Conservation (phyloP, 306 rosid species). For the Elaeagnus macrophylla region DNA sequence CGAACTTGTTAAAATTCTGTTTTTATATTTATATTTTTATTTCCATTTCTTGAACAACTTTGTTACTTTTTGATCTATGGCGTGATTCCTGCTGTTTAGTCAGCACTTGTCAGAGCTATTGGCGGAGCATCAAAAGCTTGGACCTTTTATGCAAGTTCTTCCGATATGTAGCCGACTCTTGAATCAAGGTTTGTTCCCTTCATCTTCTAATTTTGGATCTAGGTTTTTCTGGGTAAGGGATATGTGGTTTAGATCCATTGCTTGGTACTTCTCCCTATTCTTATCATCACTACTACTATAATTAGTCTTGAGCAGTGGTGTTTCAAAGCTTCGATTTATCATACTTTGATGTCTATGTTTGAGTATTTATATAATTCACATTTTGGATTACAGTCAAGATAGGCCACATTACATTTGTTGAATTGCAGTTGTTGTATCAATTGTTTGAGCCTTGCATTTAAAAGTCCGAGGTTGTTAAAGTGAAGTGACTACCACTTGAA, state of each 20-base stretch:
- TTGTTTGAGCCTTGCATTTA: too few species aligned
- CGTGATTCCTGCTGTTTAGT: slow-evolving; percentile 29
- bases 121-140: slow-evolving; percentile 90
- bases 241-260: background rate
- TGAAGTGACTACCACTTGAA: too few species aligned
- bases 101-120: slow-evolving; percentile 86
- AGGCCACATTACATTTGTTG: too few species aligned
- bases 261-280: background rate
- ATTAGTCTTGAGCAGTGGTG: too few species aligned
- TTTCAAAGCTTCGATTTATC: too few species aligned
- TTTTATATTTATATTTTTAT: background rate
- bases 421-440: too few species aligned
- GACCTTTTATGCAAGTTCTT: slow-evolving; percentile 81
- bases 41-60: too few species aligned
- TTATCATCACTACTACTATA: background rate
- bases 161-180: slow-evolving; percentile 84
- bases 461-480: too few species aligned
- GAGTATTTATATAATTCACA: too few species aligned
- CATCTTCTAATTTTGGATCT: slow-evolving; percentile 32
- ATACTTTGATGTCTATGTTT: too few species aligned
- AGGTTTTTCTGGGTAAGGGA: background rate
- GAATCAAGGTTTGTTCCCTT: slow-evolving; percentile 62
- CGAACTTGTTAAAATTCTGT: slow-evolving; percentile 6
- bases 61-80: too few species aligned
- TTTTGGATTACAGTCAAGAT: too few species aligned